A percentile compares a stretch with the other conserved stretches of the same genome.
Evolutionary conservation across 2,329 filamentous ascomycete species (phyloP).

Genomic region (Seiridium unicorne): DNA sequence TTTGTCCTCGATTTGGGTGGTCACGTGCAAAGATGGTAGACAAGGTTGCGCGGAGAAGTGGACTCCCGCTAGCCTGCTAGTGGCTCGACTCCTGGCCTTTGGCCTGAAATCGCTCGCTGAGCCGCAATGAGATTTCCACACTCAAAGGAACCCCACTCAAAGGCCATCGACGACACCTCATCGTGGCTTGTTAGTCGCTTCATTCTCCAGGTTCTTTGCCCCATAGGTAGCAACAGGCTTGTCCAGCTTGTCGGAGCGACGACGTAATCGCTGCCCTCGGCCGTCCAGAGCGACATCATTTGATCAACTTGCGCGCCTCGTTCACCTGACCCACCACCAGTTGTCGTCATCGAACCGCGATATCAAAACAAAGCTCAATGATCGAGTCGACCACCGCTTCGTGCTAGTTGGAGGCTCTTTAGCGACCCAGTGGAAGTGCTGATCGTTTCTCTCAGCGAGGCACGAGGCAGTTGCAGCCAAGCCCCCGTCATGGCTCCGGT

Average conservation of each 20-base stretch:
- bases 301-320: neutral
- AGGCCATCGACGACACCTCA: neutral
- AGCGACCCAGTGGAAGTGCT: neutral
- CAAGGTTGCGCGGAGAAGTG: neutral
- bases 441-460: neutral
- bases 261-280: neutral
- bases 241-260: neutral
- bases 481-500: slow-evolving; percentile 51
- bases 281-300: neutral
- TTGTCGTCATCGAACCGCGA: neutral
- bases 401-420: neutral
- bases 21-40: neutral
- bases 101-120: slow-evolving; percentile 6
- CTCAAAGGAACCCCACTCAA: neutral
- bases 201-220: neutral
- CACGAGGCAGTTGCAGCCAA: neutral
- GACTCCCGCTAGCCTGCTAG: neutral
- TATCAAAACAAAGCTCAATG: neutral
- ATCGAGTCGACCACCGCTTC: neutral
- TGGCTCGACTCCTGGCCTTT: neutral
- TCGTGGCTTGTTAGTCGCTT: neutral
- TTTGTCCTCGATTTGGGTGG: neutral
- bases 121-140: slow-evolving; percentile 2
- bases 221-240: neutral
- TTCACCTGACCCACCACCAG: neutral